Percentiles rank a stretch among this genome's conserved stretches.
Conservation (phyloP, 352 stramenopile genomes). For the Elongisporangium prolatum region DNA sequence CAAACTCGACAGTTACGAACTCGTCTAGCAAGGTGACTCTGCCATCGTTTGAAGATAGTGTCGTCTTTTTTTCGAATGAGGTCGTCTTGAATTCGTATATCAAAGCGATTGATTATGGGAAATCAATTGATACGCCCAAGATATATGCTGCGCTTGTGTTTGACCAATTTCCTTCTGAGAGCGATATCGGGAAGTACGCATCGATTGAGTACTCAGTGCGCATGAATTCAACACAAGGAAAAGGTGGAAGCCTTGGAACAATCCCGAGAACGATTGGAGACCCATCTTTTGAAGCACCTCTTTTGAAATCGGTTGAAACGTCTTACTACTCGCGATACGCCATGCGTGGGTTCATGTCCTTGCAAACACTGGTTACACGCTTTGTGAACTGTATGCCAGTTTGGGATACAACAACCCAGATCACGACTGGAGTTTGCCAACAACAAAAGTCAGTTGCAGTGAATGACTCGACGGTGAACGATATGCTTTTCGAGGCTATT, state of each 20-base stretch:
- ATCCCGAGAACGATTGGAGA: conserved; percentile 45
- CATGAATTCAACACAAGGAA: conserved; percentile 48
- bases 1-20: conserved; percentile 8
- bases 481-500: conserved; percentile 18
- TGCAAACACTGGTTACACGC: conserved; percentile 55
- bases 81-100: conserved; percentile 41
- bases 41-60: conserved; percentile 51
- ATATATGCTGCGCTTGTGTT: conserved; percentile 67
- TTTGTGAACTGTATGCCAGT: conserved; percentile 55
- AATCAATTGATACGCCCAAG: conserved; percentile 27
- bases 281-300: conserved; percentile 38
- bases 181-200: conserved; percentile 32
- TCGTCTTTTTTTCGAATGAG: conserved; percentile 55
- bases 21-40: conserved; percentile 19
- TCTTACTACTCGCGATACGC: conserved; percentile 36
- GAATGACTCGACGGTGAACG: conserved; percentile 15
- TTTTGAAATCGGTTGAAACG: conserved; percentile 37
- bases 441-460: conserved; percentile 30
- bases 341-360: conserved; percentile 49
- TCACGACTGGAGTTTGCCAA: conserved; percentile 36
- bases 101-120: conserved; percentile 34
- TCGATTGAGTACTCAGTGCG: conserved; percentile 63
- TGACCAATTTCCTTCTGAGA: conserved; percentile 31
- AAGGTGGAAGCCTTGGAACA: conserved; percentile 8
- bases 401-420: conserved; percentile 30